phyloP scores from a whole-genome alignment of 768 basidiomycete species.

The Coprinopsis sp. region DNA sequence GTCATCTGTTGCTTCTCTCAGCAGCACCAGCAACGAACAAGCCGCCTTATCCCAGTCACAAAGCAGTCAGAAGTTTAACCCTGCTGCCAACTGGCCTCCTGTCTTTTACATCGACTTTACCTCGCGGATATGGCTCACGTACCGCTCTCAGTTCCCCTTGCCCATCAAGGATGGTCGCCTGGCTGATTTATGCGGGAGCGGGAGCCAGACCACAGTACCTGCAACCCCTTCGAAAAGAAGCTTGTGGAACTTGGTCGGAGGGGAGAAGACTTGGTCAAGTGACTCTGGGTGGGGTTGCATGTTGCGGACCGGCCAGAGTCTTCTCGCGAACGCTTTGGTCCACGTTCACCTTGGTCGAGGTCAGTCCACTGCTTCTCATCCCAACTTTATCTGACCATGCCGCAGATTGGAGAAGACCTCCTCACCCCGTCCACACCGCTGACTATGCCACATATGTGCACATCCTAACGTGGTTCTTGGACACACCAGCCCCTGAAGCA shows the following conservation, averaged over 20 bases:
- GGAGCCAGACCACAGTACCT: slow-evolving; percentile 19
- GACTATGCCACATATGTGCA: slow-evolving; percentile 86
- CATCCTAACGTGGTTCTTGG: slow-evolving; percentile 92
- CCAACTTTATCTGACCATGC: not conserved
- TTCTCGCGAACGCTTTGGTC: slow-evolving; percentile 32
- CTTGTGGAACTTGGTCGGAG: slow-evolving; percentile 59
- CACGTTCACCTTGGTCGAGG: slow-evolving; percentile 62
- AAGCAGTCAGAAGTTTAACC: slow-evolving; percentile 23
- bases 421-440: slow-evolving; percentile 49
- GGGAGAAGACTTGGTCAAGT: slow-evolving; percentile 63
- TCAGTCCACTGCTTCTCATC: slow-evolving; percentile 21
- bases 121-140: slow-evolving; percentile 86
- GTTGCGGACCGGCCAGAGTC: slow-evolving; percentile 33
- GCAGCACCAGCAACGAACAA: slow-evolving; percentile 4
- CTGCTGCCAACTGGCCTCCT: slow-evolving; percentile 64
- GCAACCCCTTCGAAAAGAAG: slow-evolving; percentile 35
- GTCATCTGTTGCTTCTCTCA: slow-evolving; percentile 25
- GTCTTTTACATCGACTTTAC: slow-evolving; percentile 88
- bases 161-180: slow-evolving; percentile 66
- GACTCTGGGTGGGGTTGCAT: slow-evolving; percentile 39
- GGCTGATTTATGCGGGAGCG: slow-evolving; percentile 28
- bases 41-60: slow-evolving; percentile 16
- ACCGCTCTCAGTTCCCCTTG: slow-evolving; percentile 73
- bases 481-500: slow-evolving; percentile 75
- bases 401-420: slow-evolving; percentile 82